Percentiles rank a stretch among this genome's conserved stretches.
These are phyloP conservation scores for Candida sp. DNA, from an alignment of 1,139 yeast species.

Conservation along the genomic window DNA sequence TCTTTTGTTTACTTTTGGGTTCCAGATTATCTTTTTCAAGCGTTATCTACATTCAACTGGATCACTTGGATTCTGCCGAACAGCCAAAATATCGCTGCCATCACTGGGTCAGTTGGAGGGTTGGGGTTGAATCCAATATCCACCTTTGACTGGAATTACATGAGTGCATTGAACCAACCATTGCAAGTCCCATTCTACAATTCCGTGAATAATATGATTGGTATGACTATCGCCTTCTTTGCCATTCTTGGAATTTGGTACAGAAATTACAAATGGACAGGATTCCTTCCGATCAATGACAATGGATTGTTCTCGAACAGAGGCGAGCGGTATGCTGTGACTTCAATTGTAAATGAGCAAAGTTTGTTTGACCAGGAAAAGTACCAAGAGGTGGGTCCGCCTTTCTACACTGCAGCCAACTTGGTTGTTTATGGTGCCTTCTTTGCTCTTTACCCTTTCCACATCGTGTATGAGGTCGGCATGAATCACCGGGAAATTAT, in stretches of 20 bases:
- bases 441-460: constrained; percentile 58
- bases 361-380: constrained; percentile 38
- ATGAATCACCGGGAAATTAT: constrained; percentile 31
- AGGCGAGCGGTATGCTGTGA: constrained; percentile 46
- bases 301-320: constrained; percentile 48
- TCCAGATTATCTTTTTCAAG: constrained; percentile 35
- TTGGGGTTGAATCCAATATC: constrained; percentile 64
- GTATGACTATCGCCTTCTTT: constrained; percentile 46
- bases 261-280: constrained; percentile 54
- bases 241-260: constrained; percentile 50
- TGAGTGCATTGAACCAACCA: constrained; percentile 18
- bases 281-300: constrained; percentile 57
- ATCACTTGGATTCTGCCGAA: constrained; percentile 40
- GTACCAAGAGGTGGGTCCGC: constrained; percentile 53
- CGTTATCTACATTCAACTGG: constrained; percentile 40
- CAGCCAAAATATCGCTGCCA: constrained; percentile 46
- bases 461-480: constrained; percentile 45
- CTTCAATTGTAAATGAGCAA: constrained; percentile 37
- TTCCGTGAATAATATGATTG: constrained; percentile 41
- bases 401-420: constrained; percentile 63
- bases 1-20: constrained; percentile 39
- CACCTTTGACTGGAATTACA: constrained; percentile 53
- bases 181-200: constrained; percentile 52
- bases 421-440: constrained; percentile 56
- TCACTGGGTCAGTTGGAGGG: constrained; percentile 59